Evolutionary conservation across 257 asterid species (phyloP).

Genomic region (Scutellaria galericulata): DNA sequence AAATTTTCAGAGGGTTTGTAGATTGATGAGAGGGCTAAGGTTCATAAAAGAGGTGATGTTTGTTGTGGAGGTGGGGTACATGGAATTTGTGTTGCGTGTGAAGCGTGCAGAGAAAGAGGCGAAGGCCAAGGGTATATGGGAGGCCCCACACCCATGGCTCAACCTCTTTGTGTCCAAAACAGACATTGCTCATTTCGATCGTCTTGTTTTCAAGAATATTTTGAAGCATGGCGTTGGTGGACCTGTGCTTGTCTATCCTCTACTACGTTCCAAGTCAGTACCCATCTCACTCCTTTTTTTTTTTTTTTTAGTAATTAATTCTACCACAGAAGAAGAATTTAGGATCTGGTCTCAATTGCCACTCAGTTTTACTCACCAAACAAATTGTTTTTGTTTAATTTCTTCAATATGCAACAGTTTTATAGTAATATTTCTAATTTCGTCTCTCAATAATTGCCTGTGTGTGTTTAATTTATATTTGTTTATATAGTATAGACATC

Average conservation of each 20-base stretch:
- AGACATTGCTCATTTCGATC: conserved; percentile 67
- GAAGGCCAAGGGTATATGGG: conserved; percentile 81
- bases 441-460: neutral
- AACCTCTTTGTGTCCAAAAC: conserved; percentile 74
- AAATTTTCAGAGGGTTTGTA: conserved; percentile 53
- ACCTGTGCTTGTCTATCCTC: conserved; percentile 84
- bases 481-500: neutral
- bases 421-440: neutral
- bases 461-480: neutral
- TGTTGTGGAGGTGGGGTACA: conserved; percentile 55
- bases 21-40: conserved; percentile 50
- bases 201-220: conserved; percentile 65
- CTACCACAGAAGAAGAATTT: too few relatives aligned
- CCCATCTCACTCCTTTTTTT: too few relatives aligned
- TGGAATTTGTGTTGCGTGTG: conserved; percentile 76
- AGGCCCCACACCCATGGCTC: conserved; percentile 98
- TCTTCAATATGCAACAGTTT: neutral
- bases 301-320: too few relatives aligned
- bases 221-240: conserved; percentile 86
- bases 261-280: conserved; percentile 81
- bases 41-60: conserved; percentile 46
- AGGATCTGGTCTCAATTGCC: too few relatives aligned
- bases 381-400: neutral
- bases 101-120: conserved; percentile 74
- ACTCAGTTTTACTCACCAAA: too few relatives aligned